Base-by-base conservation (phyloP, 805 yeast genomes). In the Kuraishia piskuri region DNA sequence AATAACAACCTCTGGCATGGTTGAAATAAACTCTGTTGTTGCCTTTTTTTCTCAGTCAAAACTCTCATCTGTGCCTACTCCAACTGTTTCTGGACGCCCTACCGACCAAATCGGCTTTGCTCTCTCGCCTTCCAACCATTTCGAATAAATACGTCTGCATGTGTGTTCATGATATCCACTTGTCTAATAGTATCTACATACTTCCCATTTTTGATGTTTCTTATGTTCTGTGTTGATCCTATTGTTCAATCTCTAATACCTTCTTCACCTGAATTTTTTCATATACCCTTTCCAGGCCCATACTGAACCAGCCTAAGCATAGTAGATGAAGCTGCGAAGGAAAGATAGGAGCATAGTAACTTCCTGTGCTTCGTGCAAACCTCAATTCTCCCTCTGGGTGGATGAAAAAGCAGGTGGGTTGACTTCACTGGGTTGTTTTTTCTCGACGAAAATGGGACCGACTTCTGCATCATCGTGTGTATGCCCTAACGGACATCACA, bases 171-270 rank as follows among this genome's bases (percentile, higher is more conserved):
- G 4, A 31, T 31, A 31, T 5, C 17, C 14, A n/a, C 40, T 3
- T n/a, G 14, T 31, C 4, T 31, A 31, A 31, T 31, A 36, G 26
- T 21, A 3, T 19, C 26, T 26, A 49, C 51, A 49, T 49, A 49
- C 51, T 49, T 36, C 51, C 51, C 51, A 49, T 49, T 49, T 49
- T 49, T 36, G 25, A 36, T 49, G 46, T 14, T 49, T 49, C 6
- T 21, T 49, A 25, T 36, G 22, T 49, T 49, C 6, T 21, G 26
- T 31, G 46, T 31, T n/a, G 9, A n/a, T 31, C 14, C 17, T 12
- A 31, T 31, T 31, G 17, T 8, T 31, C 40, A 31, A 31, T 12
- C 8, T 31, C 7, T 31, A 12, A 12, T 31, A 31, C 14, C 8
- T 31, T 31, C 8, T 31, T 31, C 40, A 31, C 40, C 14, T 31